Percentiles rank a stretch among this genome's conserved stretches.
Evolutionary conservation across 108 stramenopile genomes (phyloP).

Genomic region (Nitzschia inconspicua): DNA sequence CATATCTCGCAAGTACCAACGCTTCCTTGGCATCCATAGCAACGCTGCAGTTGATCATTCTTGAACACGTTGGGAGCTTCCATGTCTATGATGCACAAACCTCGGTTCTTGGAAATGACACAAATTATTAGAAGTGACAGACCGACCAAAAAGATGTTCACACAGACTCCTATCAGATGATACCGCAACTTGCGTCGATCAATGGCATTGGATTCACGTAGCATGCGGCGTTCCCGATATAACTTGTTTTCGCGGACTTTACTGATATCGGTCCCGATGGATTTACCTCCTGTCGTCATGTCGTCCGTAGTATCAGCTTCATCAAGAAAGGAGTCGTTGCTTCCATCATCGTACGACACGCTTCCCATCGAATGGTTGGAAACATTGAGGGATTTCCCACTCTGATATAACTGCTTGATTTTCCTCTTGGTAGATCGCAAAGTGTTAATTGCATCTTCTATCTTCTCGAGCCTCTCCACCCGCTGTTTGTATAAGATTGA

Average conservation of each 20-base stretch:
- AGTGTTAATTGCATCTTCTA: constrained; percentile 5
- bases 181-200: constrained; percentile 13
- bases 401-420: constrained; percentile 3
- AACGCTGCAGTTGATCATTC: constrained; percentile 17
- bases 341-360: not conserved
- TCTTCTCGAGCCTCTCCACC: constrained; percentile 6
- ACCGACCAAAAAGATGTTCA: constrained; percentile 23
- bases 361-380: not conserved
- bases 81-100: constrained; percentile 26
- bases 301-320: not conserved
- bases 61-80: constrained; percentile 19
- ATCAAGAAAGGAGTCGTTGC: not conserved
- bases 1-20: constrained; percentile 11
- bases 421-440: constrained; percentile 11
- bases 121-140: constrained; percentile 24
- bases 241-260: constrained; percentile 21
- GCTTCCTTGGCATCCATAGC: constrained; percentile 8
- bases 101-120: constrained; percentile 23
- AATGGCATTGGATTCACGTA: constrained; percentile 18
- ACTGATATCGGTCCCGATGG: constrained; percentile 7
- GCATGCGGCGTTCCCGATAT: constrained; percentile 16
- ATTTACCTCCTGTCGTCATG: not conserved
- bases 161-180: constrained; percentile 18
- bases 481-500: constrained; percentile 5
- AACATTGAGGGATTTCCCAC: not conserved